A percentile compares a stretch with the other conserved stretches of the same genome.
phyloP scores from a whole-genome alignment of 768 basidiomycete species.

The Cyathus striatus region DNA sequence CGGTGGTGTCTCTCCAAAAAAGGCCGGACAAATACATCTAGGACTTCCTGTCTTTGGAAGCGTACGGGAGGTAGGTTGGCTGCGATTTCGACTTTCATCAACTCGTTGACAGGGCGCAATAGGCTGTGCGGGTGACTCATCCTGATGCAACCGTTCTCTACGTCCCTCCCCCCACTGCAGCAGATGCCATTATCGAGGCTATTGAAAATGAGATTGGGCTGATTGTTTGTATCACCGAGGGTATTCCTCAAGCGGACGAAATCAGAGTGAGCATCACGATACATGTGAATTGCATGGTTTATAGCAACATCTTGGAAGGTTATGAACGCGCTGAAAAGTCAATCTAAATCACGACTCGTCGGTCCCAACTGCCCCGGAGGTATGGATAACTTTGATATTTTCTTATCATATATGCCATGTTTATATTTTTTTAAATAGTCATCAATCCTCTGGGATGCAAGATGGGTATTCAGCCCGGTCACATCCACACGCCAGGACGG shows the following conservation, averaged over 20 bases:
- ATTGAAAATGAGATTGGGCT: conserved; percentile 97
- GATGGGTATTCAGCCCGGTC: conserved; percentile 98
- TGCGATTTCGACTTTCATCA: background rate
- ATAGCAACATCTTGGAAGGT: conserved; percentile 46
- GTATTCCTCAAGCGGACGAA: conserved; percentile 97
- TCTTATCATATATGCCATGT: background rate
- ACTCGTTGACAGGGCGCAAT: background rate
- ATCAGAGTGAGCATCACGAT: conserved; percentile 57
- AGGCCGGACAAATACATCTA: conserved; percentile 93
- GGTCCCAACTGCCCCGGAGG: conserved; percentile 97
- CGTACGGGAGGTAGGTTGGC: conserved; percentile 75
- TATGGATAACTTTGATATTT: conserved; percentile 17
- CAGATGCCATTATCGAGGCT: conserved; percentile 97
- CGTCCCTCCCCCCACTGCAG: conserved; percentile 94
- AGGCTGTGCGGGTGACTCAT: conserved; percentile 83
- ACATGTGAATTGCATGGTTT: background rate
- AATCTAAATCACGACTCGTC: conserved; percentile 92
- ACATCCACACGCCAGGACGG: conserved; percentile 94
- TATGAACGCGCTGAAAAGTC: conserved; percentile 88
- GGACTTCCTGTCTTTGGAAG: conserved; percentile 92
- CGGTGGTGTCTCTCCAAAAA: conserved; percentile 94
- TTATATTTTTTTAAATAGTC: conserved; percentile 32
- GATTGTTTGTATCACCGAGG: conserved; percentile 98
- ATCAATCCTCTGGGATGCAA: conserved; percentile 98
- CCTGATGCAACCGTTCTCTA: conserved; percentile 97